phyloP scores from a whole-genome alignment of 257 asterid genomes.

The Solanum verrucosum region DNA sequence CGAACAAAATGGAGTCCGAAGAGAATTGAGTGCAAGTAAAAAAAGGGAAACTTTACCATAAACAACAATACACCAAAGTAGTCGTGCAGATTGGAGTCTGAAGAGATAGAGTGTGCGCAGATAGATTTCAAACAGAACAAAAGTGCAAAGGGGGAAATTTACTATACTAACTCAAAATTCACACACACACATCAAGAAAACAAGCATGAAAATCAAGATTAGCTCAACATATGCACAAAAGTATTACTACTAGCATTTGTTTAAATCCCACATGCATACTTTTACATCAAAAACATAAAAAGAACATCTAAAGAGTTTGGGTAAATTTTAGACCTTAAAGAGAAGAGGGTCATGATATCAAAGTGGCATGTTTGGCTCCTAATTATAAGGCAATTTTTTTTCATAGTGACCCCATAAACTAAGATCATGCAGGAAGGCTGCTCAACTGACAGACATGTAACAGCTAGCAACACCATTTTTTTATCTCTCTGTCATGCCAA shows the following conservation, averaged over 20 bases:
- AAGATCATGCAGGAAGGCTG: constrained; percentile 81
- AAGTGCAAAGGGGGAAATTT: too few relatives aligned
- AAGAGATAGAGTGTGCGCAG: not conserved
- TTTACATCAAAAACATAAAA: not conserved
- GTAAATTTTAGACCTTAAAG: constrained; percentile 9
- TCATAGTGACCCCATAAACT: constrained; percentile 3
- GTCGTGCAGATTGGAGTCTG: accelerated
- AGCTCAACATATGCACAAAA: not conserved
- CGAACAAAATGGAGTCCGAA: accelerated
- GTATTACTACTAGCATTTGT: not conserved
- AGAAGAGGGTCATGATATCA: constrained; percentile 39
- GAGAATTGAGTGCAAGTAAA: accelerated
- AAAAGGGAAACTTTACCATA: too few relatives aligned
- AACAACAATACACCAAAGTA: too few relatives aligned
- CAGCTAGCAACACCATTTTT: constrained; percentile 53
- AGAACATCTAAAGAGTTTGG: not conserved
- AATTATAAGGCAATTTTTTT: constrained; percentile 12
- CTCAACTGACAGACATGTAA: constrained; percentile 45
- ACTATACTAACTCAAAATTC: not conserved
- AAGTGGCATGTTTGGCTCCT: constrained; percentile 83
- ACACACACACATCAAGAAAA: not conserved
- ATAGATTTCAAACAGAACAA: too few relatives aligned
- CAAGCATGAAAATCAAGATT: not conserved
- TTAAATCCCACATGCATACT: not conserved
- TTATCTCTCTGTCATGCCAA: constrained; percentile 45